phyloP scores from a whole-genome alignment of 2,329 filamentous ascomycete species.

The Incumbomyces lentus region DNA sequence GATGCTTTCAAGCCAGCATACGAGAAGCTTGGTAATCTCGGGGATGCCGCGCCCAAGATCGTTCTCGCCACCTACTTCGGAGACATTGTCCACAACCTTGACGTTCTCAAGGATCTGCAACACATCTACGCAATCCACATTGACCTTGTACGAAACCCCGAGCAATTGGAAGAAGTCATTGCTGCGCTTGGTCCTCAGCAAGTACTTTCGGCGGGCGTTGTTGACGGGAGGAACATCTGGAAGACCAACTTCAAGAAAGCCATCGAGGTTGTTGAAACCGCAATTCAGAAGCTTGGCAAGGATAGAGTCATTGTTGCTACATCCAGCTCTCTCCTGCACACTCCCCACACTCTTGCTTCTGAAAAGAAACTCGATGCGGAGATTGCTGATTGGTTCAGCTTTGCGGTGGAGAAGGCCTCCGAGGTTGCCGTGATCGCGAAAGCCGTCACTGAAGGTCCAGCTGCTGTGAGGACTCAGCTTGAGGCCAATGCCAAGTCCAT shows the following conservation, averaged over 20 bases:
- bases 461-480: slow-evolving; percentile 73
- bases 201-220: slow-evolving; percentile 86
- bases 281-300: slow-evolving; percentile 92
- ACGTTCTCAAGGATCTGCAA: slow-evolving; percentile 63
- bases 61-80: slow-evolving; percentile 97
- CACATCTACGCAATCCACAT: slow-evolving; percentile 79
- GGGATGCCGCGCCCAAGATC: slow-evolving; percentile 73
- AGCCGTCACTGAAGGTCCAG: slow-evolving; percentile 87
- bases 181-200: slow-evolving; percentile 78
- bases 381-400: slow-evolving; percentile 96
- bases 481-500: slow-evolving; percentile 96
- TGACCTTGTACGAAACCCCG: slow-evolving; percentile 94
- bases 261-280: slow-evolving; percentile 80
- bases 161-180: slow-evolving; percentile 84
- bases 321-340: slow-evolving; percentile 95
- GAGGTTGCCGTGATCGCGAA: slow-evolving; percentile 92
- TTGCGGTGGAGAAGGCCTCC: slow-evolving; percentile 84
- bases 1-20: slow-evolving; percentile 96
- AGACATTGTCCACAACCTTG: slow-evolving; percentile 98
- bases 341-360: slow-evolving; percentile 90
- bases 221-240: slow-evolving; percentile 99
- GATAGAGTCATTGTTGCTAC: slow-evolving; percentile 94
- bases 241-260: slow-evolving; percentile 98
- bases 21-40: slow-evolving; percentile 65
- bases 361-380: slow-evolving; percentile 97